Evolutionary conservation across 2,329 filamentous ascomycete genomes (phyloP).

Genomic region (Dothidotthia symphoricarpi): DNA sequence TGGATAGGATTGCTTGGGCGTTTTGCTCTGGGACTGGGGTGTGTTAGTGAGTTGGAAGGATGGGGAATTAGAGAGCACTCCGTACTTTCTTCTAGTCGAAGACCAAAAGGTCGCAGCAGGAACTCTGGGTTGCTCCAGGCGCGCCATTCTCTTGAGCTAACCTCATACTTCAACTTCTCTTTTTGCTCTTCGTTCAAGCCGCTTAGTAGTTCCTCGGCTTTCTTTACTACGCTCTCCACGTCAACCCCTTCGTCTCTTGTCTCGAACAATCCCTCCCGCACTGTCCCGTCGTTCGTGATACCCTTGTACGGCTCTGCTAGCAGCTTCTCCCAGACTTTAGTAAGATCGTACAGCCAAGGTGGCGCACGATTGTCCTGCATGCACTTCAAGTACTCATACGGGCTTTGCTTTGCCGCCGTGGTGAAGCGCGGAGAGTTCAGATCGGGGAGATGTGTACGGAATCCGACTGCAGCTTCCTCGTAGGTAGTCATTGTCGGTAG

Average conservation of each 20-base stretch:
- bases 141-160: slow-evolving; percentile 71
- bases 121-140: slow-evolving; percentile 74
- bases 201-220: slow-evolving; percentile 49
- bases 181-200: slow-evolving; percentile 53
- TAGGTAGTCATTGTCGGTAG: slow-evolving; percentile 12
- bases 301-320: slow-evolving; percentile 66
- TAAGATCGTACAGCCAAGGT: slow-evolving; percentile 59
- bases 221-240: slow-evolving; percentile 56
- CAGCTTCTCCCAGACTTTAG: slow-evolving; percentile 40
- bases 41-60: slow-evolving; percentile 5
- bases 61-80: background rate
- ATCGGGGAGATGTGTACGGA: slow-evolving; percentile 63
- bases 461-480: slow-evolving; percentile 38
- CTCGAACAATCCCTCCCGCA: slow-evolving; percentile 56
- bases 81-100: slow-evolving; percentile 64
- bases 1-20: slow-evolving; percentile 49
- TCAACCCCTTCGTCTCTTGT: slow-evolving; percentile 64
- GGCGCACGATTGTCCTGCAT: slow-evolving; percentile 60
- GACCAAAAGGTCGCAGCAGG: slow-evolving; percentile 64
- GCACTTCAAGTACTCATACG: slow-evolving; percentile 60
- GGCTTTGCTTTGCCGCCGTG: slow-evolving; percentile 61
- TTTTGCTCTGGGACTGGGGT: slow-evolving; percentile 28
- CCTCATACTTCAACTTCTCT: slow-evolving; percentile 55
- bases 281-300: slow-evolving; percentile 64
- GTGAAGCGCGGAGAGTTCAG: slow-evolving; percentile 61